These are phyloP conservation scores for Discostella stelligeroides DNA, from an alignment of 108 stramenopile genomes.

Conservation along the genomic window DNA sequence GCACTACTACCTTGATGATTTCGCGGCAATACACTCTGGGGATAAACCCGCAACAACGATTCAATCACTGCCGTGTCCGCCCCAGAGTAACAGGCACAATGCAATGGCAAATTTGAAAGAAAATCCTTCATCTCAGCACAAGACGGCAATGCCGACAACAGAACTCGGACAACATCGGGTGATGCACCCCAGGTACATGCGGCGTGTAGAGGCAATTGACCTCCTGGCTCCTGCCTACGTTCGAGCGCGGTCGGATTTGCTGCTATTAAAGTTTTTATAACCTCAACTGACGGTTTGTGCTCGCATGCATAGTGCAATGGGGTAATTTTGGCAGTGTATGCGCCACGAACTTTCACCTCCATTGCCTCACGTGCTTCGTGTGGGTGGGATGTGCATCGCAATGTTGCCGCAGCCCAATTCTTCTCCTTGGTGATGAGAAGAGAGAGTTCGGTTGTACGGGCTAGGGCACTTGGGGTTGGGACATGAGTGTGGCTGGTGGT, in stretches of 20 bases:
- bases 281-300: conserved; percentile 65
- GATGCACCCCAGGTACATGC: conserved; percentile 85
- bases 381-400: conserved; percentile 57
- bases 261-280: conserved; percentile 61
- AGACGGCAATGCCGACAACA: conserved; percentile 60
- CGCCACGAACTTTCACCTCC: conserved; percentile 73
- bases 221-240: conserved; percentile 73
- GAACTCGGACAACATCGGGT: conserved; percentile 45
- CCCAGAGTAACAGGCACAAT: conserved; percentile 85
- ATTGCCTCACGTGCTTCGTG: conserved; percentile 62
- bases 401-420: conserved; percentile 69
- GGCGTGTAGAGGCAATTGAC: conserved; percentile 75
- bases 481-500: conserved; percentile 6
- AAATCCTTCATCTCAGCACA: conserved; percentile 68
- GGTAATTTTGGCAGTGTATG: conserved; percentile 70
- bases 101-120: conserved; percentile 79
- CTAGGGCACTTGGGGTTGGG: conserved; percentile 22
- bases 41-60: conserved; percentile 60
- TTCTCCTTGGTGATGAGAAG: conserved; percentile 63
- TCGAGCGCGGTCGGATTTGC: conserved; percentile 62
- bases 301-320: conserved; percentile 85
- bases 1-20: conserved; percentile 81
- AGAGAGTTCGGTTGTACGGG: conserved; percentile 52
- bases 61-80: conserved; percentile 57
- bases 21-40: conserved; percentile 65